Conservation (phyloP, 2,329 filamentous ascomycete species). For the Diplocarpon rosae region DNA sequence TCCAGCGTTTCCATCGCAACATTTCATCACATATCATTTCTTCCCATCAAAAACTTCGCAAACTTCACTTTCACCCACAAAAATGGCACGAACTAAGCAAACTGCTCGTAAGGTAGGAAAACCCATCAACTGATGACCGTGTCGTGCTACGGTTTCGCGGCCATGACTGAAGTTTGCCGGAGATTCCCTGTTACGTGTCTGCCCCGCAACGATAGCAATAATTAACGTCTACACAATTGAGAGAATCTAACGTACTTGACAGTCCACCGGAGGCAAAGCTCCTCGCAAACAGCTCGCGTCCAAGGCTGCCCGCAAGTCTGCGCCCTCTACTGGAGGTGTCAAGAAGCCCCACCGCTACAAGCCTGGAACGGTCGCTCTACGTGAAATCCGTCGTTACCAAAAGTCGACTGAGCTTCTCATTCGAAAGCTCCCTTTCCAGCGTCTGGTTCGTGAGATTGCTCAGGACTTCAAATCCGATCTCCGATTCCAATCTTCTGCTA, state of each 20-base stretch:
- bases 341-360: constrained; percentile 92
- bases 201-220: no score
- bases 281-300: constrained; percentile 95
- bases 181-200: no score
- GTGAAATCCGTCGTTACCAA: constrained; percentile 98
- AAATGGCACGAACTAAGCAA: constrained; percentile 34
- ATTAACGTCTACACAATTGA: no score
- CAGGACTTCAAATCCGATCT: constrained; percentile 93
- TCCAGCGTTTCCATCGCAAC: constrained; percentile 22
- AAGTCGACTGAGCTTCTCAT: constrained; percentile 94
- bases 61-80: not conserved
- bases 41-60: no score
- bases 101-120: constrained; percentile 44
- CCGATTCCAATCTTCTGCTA: constrained; percentile 96
- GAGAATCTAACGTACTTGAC: constrained; percentile 18
- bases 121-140: no score
- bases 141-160: no score
- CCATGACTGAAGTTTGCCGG: no score
- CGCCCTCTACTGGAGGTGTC: constrained; percentile 91
- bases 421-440: constrained; percentile 95
- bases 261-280: constrained; percentile 71
- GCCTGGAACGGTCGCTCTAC: constrained; percentile 89
- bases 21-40: no score
- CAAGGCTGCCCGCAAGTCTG: constrained; percentile 95
- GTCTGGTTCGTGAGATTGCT: constrained; percentile 92